A percentile compares a stretch with the other conserved stretches of the same genome.
These are phyloP conservation scores for Leishmania guyanensis DNA, from an alignment of 208 protist genomes.

Conservation along the genomic window DNA sequence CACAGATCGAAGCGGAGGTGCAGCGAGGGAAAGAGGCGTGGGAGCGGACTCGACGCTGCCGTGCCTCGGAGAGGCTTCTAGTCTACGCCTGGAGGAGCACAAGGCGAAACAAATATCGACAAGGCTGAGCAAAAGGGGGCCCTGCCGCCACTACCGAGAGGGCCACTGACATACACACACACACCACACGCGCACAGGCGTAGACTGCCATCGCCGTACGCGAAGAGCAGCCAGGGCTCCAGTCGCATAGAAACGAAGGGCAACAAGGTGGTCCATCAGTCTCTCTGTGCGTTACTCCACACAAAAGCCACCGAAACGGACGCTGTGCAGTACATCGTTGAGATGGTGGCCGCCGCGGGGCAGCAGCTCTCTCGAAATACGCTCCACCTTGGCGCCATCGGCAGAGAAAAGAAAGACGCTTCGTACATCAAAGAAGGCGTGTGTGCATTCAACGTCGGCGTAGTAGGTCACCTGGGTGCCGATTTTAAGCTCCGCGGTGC, in stretches of 20 bases:
- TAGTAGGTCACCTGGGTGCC: conserved; percentile 57
- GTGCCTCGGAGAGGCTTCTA: background rate
- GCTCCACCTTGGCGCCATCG: conserved; percentile 35
- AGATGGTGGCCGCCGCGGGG: conserved; percentile 21
- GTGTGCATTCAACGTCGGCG: conserved; percentile 24
- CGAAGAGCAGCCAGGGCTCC: background rate
- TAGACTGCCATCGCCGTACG: background rate
- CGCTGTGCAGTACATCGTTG: conserved; percentile 30
- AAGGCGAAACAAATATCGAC: too few species aligned
- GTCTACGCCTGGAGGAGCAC: background rate
- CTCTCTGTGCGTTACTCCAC: background rate
- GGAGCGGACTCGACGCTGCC: background rate
- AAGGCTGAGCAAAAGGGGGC: background rate
- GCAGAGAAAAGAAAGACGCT: conserved; percentile 39
- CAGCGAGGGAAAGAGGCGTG: background rate
- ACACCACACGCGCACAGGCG: background rate
- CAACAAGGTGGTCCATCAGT: background rate
- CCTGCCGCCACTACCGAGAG: too few species aligned
- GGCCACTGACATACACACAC: background rate
- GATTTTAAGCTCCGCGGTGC: conserved; percentile 28
- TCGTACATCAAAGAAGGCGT: conserved; percentile 41
- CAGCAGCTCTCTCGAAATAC: conserved; percentile 48
- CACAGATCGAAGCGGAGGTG: background rate
- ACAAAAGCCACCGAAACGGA: conserved; percentile 43
- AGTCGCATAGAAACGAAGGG: background rate